Base-by-base conservation (phyloP, 2,329 filamentous ascomycete species). In the Claviceps sorghi region DNA sequence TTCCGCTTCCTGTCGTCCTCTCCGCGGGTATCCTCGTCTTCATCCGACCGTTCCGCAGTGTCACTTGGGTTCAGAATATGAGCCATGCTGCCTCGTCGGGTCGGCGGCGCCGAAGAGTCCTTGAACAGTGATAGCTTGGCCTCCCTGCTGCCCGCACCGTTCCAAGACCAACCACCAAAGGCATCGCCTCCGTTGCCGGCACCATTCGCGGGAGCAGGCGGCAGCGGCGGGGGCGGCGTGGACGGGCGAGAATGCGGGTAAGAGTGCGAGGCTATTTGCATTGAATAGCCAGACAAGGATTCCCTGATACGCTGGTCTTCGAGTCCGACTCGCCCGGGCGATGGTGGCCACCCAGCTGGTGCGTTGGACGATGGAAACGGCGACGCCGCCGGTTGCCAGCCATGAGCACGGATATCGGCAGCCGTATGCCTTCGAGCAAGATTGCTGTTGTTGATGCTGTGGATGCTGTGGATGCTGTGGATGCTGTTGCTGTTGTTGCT, bases 351-450 rank as follows among this genome's bases (percentile, higher is more conserved):
- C 15, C 72, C 72, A 1, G 75, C 71, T 9, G 73, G 67, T 2
- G 72, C 67, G 11, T 81, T 81, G 3, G 83, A 82, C 8, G 78
- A 74, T 62, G 82, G 55, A 40, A 62, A 86, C 11, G 83, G 86
- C 5, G 84, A 85, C 29, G 79, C 74, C 43, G 56, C 58, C 8
- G 74, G 75, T 56, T 82, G 83, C 82, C 86, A 91, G 40, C 85
- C 88, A 64, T 89, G 85, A 60, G 90, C 84, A 51, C 93, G 84
- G 59, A 98, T 97, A 65, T 98, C 93, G 54, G 93, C 93, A 41
- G 90, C 91, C 1, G 93, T 98, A 68, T 98, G 93, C 55, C 91
- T 81, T 57, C 91, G 83, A 45, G 82, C 79, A 47, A 95, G 74
- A 60, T 81, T 29, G 43, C 26, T 29, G 26, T 82, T 89, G 53